A percentile compares a stretch with the other conserved stretches of the same genome.
Evolutionary conservation across 1,139 yeast genomes (phyloP).

Genomic region (Suhomyces kunorum): DNA sequence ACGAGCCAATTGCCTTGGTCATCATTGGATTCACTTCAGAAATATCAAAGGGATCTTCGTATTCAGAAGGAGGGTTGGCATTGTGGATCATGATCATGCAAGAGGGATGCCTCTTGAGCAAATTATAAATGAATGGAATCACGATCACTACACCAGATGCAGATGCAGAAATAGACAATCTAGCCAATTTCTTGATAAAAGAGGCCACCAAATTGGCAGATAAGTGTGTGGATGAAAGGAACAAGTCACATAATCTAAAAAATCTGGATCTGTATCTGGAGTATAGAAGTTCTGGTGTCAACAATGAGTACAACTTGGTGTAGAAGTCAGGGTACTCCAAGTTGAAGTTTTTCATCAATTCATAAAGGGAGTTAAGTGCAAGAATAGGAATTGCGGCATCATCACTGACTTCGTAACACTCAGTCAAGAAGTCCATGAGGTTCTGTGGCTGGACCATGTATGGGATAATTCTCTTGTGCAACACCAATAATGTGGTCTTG

Average conservation of each 20-base stretch:
- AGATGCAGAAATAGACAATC: constrained; percentile 75
- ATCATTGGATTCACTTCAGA: constrained; percentile 70
- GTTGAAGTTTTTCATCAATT: constrained; percentile 77
- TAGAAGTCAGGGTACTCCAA: constrained; percentile 93
- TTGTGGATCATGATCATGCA: constrained; percentile 89
- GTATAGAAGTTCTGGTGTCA: constrained; percentile 74
- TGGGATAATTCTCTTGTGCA: constrained; percentile 87
- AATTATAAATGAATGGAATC: constrained; percentile 88
- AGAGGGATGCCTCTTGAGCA: constrained; percentile 86
- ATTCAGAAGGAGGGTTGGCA: constrained; percentile 34
- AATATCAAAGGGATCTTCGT: constrained; percentile 67
- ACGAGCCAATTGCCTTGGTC: constrained; percentile 79
- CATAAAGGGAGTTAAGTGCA: constrained; percentile 85
- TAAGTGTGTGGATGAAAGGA: constrained; percentile 83
- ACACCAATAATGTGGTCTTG: constrained; percentile 63
- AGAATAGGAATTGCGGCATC: constrained; percentile 75
- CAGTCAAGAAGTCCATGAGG: constrained; percentile 91
- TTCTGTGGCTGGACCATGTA: constrained; percentile 75
- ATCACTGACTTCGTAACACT: constrained; percentile 64
- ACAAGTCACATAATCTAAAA: constrained; percentile 81
- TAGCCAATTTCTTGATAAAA: constrained; percentile 78
- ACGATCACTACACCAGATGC: constrained; percentile 88
- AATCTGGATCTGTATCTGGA: constrained; percentile 84
- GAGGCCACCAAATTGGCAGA: constrained; percentile 85
- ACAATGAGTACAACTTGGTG: constrained; percentile 73